These are phyloP conservation scores for Penicillium olsonii DNA, from an alignment of 2,329 filamentous ascomycete genomes.

Conservation along the genomic window DNA sequence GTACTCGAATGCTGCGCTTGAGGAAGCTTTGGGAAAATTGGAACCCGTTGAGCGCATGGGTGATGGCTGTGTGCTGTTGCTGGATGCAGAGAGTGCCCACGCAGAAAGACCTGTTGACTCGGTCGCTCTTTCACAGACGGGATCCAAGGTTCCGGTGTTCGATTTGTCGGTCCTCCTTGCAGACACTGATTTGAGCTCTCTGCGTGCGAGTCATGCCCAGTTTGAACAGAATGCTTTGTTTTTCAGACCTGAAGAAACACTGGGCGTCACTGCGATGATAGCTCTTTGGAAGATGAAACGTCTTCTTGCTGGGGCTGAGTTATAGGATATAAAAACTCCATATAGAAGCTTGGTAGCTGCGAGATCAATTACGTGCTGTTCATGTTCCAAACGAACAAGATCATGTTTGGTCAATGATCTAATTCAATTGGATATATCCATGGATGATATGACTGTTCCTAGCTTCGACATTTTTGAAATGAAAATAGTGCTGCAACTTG, in stretches of 20 bases:
- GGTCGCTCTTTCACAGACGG: slow-evolving; percentile 30
- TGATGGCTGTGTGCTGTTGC: slow-evolving; percentile 32
- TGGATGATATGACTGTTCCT: neutral
- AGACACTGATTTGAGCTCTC: slow-evolving; percentile 28
- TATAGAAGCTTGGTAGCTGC: neutral
- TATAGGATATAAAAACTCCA: neutral
- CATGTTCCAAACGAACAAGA: no score
- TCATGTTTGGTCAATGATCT: no score
- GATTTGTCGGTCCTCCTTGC: slow-evolving; percentile 38
- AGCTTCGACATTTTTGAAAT: no score
- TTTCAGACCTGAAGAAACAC: slow-evolving; percentile 33
- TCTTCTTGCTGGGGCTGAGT: slow-evolving; percentile 20
- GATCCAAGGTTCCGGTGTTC: slow-evolving; percentile 39
- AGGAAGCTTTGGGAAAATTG: slow-evolving; percentile 21
- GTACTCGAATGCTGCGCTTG: slow-evolving; percentile 22
- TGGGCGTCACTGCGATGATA: slow-evolving; percentile 34
- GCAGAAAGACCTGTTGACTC: slow-evolving; percentile 22
- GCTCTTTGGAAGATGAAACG: slow-evolving; percentile 43
- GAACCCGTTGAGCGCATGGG: slow-evolving; percentile 30
- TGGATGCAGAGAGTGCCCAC: neutral
- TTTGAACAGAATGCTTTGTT: slow-evolving; percentile 39
- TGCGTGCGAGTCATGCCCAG: slow-evolving; percentile 28
- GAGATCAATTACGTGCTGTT: no score
- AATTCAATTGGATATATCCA: no score
- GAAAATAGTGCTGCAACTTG: no score